Evolutionary conservation across 2,329 filamentous ascomycete species (phyloP).

Genomic region (Neonectria neomacrospora): DNA sequence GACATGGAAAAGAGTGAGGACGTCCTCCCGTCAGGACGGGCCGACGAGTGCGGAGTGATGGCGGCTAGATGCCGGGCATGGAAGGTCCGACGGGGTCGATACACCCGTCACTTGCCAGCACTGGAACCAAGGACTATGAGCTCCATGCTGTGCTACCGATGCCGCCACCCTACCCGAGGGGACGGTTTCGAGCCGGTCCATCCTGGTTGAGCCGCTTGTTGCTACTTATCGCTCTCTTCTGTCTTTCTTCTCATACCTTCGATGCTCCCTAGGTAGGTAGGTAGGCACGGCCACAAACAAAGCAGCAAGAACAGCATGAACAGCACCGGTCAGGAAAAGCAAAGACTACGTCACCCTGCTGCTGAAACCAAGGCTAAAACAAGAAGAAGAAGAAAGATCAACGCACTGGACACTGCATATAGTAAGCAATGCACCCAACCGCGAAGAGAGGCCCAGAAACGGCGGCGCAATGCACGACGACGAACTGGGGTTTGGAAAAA

Average conservation of each 20-base stretch:
- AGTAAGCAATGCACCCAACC: not conserved
- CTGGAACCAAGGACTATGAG: not conserved
- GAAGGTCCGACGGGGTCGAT: too few relatives aligned
- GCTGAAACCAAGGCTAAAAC: not conserved
- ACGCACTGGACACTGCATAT: not conserved
- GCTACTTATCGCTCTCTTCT: not conserved
- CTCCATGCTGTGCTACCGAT: not conserved
- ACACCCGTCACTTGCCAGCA: not conserved
- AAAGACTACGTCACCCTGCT: not conserved
- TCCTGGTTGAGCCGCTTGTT: not conserved
- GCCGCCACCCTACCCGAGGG: not conserved
- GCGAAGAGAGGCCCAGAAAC: not conserved
- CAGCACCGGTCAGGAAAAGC: not conserved
- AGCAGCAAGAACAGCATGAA: not conserved
- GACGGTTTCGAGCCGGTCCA: not conserved
- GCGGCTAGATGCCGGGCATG: not conserved
- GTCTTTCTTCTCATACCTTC: not conserved
- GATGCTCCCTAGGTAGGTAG: not conserved
- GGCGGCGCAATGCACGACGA: slow-evolving; percentile 15
- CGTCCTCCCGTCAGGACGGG: not conserved
- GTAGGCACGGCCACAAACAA: not conserved
- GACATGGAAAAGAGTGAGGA: not conserved
- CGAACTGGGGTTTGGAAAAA: slow-evolving; percentile 8
- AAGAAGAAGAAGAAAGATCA: not conserved
- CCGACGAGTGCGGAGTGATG: not conserved